Conservation (phyloP, 2,329 filamentous ascomycete species). For the Cryphonectria parasitica region DNA sequence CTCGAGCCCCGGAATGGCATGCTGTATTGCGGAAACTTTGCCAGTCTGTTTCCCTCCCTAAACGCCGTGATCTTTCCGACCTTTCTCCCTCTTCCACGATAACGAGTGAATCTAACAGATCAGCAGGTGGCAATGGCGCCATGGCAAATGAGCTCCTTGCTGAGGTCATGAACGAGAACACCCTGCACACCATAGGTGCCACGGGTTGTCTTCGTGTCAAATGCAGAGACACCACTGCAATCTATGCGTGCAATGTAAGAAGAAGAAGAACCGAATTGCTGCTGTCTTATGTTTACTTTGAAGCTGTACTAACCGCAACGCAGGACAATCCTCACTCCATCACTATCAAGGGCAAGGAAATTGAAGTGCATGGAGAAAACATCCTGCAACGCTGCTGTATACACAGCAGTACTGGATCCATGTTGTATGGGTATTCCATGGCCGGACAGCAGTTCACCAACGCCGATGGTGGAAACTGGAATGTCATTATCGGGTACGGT, state of each 20-base stretch:
- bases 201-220: constrained; percentile 5
- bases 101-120: not conserved
- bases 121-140: not conserved
- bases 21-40: constrained; percentile 16
- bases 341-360: not conserved
- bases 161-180: not conserved
- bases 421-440: not conserved
- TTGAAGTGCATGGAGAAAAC: constrained; percentile 1
- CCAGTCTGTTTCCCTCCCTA: not conserved
- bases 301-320: not conserved
- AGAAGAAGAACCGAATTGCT: not conserved
- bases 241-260: constrained; percentile 15
- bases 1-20: constrained; percentile 6
- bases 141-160: not conserved
- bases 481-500: constrained; percentile 5
- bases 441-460: constrained; percentile 17
- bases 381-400: constrained; percentile 9
- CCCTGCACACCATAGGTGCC: not conserved
- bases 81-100: too few relatives aligned
- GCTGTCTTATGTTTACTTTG: not conserved
- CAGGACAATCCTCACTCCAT: constrained; percentile 5
- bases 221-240: constrained; percentile 11
- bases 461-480: constrained; percentile 9
- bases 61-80: not conserved
- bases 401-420: not conserved